Base-by-base conservation (phyloP, 129 eudicot species). In the Oenanthe sinensis region DNA sequence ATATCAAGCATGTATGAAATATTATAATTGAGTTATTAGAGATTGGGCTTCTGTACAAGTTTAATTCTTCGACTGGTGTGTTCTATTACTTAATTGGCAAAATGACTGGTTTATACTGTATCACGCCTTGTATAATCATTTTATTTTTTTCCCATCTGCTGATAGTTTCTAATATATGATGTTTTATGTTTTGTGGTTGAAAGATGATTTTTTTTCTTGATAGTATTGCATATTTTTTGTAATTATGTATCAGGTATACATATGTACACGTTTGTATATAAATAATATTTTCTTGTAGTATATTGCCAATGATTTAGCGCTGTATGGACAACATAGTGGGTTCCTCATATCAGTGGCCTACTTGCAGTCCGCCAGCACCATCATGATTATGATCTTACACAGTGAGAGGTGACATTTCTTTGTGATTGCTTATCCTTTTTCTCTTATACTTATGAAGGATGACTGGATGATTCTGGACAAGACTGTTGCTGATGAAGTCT, bases 401-500 rank as follows among this genome's bases (percentile, higher is more conserved):
- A 28, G 19, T 33, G n/a, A 71, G 69, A 60, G 54, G 45, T 78
- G 39, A 37, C 16, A 28, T 9, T 46, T 17, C 65, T 43, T 43
- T 62, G 48, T 73, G 71, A 42, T 36, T 77, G 26, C 30, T 48
- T 54, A 28, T 43, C 40, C 62, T 24, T 74, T 69, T 74, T 68
- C 50, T 14, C 54, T 79, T 79, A 48, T 73, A 69, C 65, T 52
- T 79, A 14, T 85, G 83, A 75, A 88, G 76, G 99, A 95, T 77
- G 99, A 92, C 84, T 83, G 84, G 75, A 77, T 85, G 77, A 86
- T 90, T 86, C 92, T 92, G 70, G 99, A 95, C 84, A 90, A 92
- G 83, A 90, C 99, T 48, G 90, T 95, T 74, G 88, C 97, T 68
- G 99, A 95, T 90, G 96, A 92, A 92, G 95, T 95, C n/a, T 91